These are phyloP conservation scores for Apiotrichum gamsii DNA, from an alignment of 1,284 basidiomycete genomes.

Conservation along the genomic window DNA sequence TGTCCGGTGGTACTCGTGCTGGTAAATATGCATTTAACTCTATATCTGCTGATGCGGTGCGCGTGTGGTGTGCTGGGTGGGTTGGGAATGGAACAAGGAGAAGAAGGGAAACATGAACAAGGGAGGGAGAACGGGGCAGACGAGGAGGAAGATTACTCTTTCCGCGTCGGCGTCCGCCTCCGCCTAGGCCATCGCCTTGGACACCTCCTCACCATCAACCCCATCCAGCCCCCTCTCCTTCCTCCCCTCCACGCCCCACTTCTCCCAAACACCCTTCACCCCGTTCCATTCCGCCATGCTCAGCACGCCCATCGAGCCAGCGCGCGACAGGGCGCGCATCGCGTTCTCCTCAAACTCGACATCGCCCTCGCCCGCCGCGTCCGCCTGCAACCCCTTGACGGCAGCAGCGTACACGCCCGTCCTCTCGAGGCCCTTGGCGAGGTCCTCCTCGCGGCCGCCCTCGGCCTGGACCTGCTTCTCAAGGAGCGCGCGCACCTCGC, in stretches of 20 bases:
- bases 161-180: too few relatives aligned
- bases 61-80: too few relatives aligned
- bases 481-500: constrained; percentile 33
- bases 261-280: constrained; percentile 29
- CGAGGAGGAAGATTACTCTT: too few relatives aligned
- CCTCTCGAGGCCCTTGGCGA: constrained; percentile 25
- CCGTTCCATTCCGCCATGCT: constrained; percentile 35
- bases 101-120: too few relatives aligned
- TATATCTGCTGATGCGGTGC: too few relatives aligned
- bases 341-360: constrained; percentile 76
- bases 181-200: constrained; percentile 1
- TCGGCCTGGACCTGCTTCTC: constrained; percentile 20
- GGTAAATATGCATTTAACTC: too few relatives aligned
- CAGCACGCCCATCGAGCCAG: constrained; percentile 38
- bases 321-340: constrained; percentile 53
- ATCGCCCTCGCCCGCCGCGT: constrained; percentile 67
- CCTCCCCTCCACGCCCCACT: constrained; percentile 29
- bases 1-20: too few relatives aligned
- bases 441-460: constrained; percentile 23
- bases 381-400: constrained; percentile 51
- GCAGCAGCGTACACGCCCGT: constrained; percentile 18
- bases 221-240: constrained; percentile 36
- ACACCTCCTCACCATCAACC: constrained; percentile 25
- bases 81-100: too few relatives aligned
- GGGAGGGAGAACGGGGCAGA: too few relatives aligned